Percentiles rank a stretch among this genome's conserved stretches.
Conservation (phyloP, 306 rosid species). For the Gynostemma pentaphyllum region DNA sequence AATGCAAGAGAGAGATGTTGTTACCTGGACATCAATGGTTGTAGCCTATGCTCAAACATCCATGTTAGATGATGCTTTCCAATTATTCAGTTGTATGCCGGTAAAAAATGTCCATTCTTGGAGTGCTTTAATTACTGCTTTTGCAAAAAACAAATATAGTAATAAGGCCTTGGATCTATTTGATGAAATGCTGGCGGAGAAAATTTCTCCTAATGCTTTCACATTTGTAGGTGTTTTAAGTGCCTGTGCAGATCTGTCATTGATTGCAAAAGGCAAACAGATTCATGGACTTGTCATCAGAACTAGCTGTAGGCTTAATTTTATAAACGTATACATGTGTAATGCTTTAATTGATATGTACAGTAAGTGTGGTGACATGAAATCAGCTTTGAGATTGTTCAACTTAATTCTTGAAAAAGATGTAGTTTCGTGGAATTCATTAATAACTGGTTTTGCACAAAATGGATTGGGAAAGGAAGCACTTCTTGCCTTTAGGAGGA, state of each 20-base stretch:
- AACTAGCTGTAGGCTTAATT: constrained; percentile 17
- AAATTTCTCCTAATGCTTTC: constrained; percentile 24
- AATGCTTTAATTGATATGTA: constrained; percentile 56
- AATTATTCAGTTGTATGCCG: constrained; percentile 36
- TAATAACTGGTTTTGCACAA: constrained; percentile 43
- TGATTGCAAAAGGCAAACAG: constrained; percentile 39
- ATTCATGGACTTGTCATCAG: constrained; percentile 36
- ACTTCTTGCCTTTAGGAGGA: constrained; percentile 29
- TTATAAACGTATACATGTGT: constrained; percentile 23
- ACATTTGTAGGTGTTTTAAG: constrained; percentile 39
- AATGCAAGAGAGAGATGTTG: constrained; percentile 38
- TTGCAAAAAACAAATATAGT: constrained; percentile 21
- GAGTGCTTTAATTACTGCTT: constrained; percentile 46
- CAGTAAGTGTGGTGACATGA: constrained; percentile 46
- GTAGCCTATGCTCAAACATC: constrained; percentile 26
- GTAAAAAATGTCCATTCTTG: constrained; percentile 33
- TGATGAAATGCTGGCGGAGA: constrained; percentile 32
- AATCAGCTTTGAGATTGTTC: constrained; percentile 39
- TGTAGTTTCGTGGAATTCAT: constrained; percentile 38
- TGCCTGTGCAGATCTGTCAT: constrained; percentile 44
- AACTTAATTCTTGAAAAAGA: constrained; percentile 27
- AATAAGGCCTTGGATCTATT: constrained; percentile 34
- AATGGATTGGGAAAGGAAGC: constrained; percentile 42
- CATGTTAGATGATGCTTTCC: constrained; percentile 31
- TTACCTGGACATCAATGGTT: constrained; percentile 50